Percentiles rank a stretch among this genome's conserved stretches.
These are phyloP conservation scores for Kodamaea arcana DNA, from an alignment of 1,139 yeast species.

Conservation along the genomic window DNA sequence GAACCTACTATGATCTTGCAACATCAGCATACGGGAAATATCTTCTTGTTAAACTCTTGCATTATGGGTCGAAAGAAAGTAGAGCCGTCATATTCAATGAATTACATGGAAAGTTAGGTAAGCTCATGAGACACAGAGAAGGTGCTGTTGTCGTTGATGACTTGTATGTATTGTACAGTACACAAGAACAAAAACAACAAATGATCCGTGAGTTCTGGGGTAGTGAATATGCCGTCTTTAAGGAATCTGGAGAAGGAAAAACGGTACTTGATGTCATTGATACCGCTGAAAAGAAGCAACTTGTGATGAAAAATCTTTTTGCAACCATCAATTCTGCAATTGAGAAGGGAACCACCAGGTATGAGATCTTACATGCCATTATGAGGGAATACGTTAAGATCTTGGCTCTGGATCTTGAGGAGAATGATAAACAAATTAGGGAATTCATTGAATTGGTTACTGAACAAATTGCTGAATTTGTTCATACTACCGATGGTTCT, in stretches of 20 bases:
- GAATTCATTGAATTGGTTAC: slow-evolving; percentile 79
- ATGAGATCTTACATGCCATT: slow-evolving; percentile 93
- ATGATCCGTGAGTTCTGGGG: slow-evolving; percentile 97
- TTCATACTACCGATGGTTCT: slow-evolving; percentile 91
- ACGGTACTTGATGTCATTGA: slow-evolving; percentile 67
- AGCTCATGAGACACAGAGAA: slow-evolving; percentile 93
- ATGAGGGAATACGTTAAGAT: slow-evolving; percentile 84
- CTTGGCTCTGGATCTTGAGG: slow-evolving; percentile 46
- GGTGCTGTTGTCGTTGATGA: slow-evolving; percentile 99
- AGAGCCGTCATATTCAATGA: slow-evolving; percentile 74
- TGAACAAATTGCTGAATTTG: slow-evolving; percentile 91
- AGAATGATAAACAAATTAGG: slow-evolving; percentile 58
- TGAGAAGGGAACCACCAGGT: slow-evolving; percentile 93
- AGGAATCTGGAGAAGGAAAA: slow-evolving; percentile 64
- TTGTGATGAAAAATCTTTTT: slow-evolving; percentile 69
- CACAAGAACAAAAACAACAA: slow-evolving; percentile 79
- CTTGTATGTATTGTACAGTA: slow-evolving; percentile 78
- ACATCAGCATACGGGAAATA: slow-evolving; percentile 94
- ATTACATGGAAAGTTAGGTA: slow-evolving; percentile 85
- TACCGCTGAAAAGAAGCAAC: slow-evolving; percentile 76
- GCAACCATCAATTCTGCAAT: slow-evolving; percentile 89
- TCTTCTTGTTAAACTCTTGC: slow-evolving; percentile 79
- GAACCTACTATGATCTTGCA: slow-evolving; percentile 76
- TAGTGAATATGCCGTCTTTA: slow-evolving; percentile 89
- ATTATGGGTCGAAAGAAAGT: slow-evolving; percentile 83